Evolutionary conservation across 495 filamentous ascomycete genomes (phyloP).

Genomic region (Tetracladium setigerum): DNA sequence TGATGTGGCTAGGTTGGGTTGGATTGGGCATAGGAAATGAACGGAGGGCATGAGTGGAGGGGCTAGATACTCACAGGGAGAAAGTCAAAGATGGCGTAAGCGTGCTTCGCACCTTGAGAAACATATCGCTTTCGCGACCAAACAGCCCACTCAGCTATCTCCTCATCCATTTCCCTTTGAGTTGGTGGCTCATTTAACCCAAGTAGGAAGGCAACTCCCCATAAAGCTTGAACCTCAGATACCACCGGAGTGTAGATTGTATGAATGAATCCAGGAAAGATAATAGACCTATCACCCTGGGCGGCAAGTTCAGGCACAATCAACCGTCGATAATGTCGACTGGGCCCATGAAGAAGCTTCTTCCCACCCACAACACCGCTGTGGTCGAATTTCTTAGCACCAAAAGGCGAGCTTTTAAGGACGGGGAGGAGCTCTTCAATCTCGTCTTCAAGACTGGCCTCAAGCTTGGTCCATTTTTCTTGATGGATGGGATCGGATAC

Average conservation of each 20-base stretch:
- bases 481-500: slow-evolving; percentile 4
- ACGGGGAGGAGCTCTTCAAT: slow-evolving; percentile 21
- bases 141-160: slow-evolving; percentile 29
- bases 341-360: too few relatives aligned
- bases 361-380: too few relatives aligned
- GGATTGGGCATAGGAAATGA: too few relatives aligned
- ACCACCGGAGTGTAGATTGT: slow-evolving; percentile 24
- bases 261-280: slow-evolving; percentile 28
- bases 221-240: slow-evolving; percentile 26
- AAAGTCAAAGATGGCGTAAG: too few relatives aligned
- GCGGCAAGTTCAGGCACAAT: slow-evolving; percentile 15
- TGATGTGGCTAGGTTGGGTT: too few relatives aligned
- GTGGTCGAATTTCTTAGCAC: slow-evolving; percentile 6
- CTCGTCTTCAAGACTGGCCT: slow-evolving; percentile 19
- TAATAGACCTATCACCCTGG: slow-evolving; percentile 23
- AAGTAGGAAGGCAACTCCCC: slow-evolving; percentile 23
- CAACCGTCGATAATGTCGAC: slow-evolving; percentile 19
- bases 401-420: slow-evolving; percentile 9
- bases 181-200: slow-evolving; percentile 24
- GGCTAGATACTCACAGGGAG: too few relatives aligned
- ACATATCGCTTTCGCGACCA: slow-evolving; percentile 34
- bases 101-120: too few relatives aligned
- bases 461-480: slow-evolving; percentile 20
- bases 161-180: slow-evolving; percentile 22
- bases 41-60: too few relatives aligned